Evolutionary conservation across 129 eudicot species (phyloP), one percentile per base, ranked within the genome.

Genomic region (Centaurea solstitialis): DNA sequence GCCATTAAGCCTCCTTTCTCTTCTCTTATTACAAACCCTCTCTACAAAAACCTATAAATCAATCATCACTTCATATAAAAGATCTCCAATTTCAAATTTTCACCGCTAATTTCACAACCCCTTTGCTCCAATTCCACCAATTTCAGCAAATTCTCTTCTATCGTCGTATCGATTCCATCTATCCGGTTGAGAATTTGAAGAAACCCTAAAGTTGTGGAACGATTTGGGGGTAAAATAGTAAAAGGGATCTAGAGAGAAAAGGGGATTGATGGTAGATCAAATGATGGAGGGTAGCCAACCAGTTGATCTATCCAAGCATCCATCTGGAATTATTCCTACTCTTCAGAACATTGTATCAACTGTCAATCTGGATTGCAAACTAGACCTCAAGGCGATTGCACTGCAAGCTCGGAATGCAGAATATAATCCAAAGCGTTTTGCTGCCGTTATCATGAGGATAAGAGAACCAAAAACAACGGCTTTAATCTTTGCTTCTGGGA

Each of bases 361-460:
- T 21, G 98, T 91, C 69, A 90, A 94, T 85, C 85, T 94, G 80
- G 98, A 89, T 59, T 91, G 97, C 90, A 89, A 89, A 82, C 86
- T 94, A 81, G 94, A 94, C 40, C 93, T 94, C 12, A 91, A 91
- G 80, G 87, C 90, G 7, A 91, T 94, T 77, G 98, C 98, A 35
- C 68, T 91, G 73, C 93, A 94, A 77, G 98, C 98, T 70, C 91
- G 97, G 21, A 94, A 94, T 84, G 97, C 97, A 75, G 98, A 94
- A 80, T 91, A 94, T 77, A 94, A 94, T 77, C 98, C 98, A 8
- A 94, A 90, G 94, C 98, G 93, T 90, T 94, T 94, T 87, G 95
- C 95, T 84, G 98, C 96, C 4, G 98, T 94, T 76, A 94, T 91
- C 75, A 91, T 94, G 98, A 87, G 98, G 85, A 94, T 94, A 68